Base-by-base conservation (phyloP, 108 stramenopile species). In the Skeletonema menzelii region DNA sequence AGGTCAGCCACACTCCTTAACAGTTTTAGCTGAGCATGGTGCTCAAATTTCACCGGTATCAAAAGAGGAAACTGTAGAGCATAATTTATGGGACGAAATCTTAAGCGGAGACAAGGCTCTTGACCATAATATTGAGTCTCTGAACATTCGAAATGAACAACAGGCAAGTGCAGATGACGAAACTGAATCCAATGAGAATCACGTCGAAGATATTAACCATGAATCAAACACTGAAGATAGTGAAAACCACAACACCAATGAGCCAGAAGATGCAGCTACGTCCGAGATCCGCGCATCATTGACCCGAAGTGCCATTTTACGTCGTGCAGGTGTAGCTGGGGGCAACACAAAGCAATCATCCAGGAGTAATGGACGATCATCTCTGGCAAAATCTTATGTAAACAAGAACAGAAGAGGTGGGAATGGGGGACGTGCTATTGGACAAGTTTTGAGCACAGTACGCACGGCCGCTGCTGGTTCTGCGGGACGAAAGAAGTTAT, bases 371-470 rank as follows among this genome's bases (percentile, higher is more conserved):
- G 69, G 59, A 6, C 61, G 75, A 42, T 71, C 61, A 8, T 71
- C 69, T 32, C 69, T 17, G 27, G 49, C 69, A 8, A 76, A 38
- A n/a, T 27, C 49, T 5, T 56, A 71, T 28, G 69, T 70, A 14
- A 31, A 42, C 34, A 82, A 73, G 65, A 61, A 19, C 28, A 24
- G 40, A 19, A 59, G 66, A 13, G 53, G 22, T 0, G 70, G 60
- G 1, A 38, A 44, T 19, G 56, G 44, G 34, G 67, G 46, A 12
- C 44, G 64, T 13, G 77, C 70, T 2, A 55, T 79, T 8, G 47
- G 72, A 65, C 63, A 57, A 65, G 70, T 83, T 22, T 63, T 83
- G 55, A 56, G 63, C 28, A 67, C 82, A 20, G 73, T 79, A 10
- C 75, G 82, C 28, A 77, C 58, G 15, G 77, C 72, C 34, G 77